A percentile compares a stretch with the other conserved stretches of the same genome.
These are phyloP conservation scores for Sarocladium strictum DNA, from an alignment of 2,329 filamentous ascomycete species.

Conservation along the genomic window DNA sequence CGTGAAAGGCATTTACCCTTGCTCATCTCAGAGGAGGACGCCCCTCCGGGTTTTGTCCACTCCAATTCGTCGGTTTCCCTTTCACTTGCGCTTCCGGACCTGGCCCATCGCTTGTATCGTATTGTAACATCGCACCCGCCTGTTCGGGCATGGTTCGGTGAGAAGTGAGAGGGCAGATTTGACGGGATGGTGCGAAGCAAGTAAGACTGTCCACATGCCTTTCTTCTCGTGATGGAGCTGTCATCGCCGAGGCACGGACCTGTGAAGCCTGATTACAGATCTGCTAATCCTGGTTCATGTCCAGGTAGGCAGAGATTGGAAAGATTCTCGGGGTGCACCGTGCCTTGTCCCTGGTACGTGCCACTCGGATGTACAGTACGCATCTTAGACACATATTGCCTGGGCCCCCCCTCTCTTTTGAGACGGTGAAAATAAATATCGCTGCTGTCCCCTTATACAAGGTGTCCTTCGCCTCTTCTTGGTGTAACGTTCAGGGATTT, in stretches of 20 bases:
- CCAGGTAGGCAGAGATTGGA: not conserved
- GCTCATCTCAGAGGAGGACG: too few relatives aligned
- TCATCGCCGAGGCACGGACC: not conserved
- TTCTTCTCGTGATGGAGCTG: not conserved
- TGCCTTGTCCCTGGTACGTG: not conserved
- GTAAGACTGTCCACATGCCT: not conserved
- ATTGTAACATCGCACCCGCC: conserved; percentile 8
- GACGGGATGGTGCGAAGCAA: not conserved
- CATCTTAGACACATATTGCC: conserved; percentile 5
- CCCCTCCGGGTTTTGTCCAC: too few relatives aligned
- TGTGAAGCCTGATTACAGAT: not conserved
- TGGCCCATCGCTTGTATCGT: not conserved
- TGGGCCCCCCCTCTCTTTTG: not conserved
- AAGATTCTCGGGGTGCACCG: conserved; percentile 1
- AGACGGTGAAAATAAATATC: conserved; percentile 1
- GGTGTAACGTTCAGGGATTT: conserved; percentile 2
- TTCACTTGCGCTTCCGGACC: not conserved
- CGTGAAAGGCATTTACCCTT: not conserved
- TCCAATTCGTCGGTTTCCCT: not conserved
- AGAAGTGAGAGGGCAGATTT: not conserved
- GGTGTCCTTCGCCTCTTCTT: not conserved
- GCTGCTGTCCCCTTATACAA: not conserved
- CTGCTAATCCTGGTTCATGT: too few relatives aligned
- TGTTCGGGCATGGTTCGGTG: conserved; percentile 1
- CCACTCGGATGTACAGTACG: too few relatives aligned